Base-by-base conservation (phyloP, 1,284 basidiomycete species). In the Puccinia polysora region DNA sequence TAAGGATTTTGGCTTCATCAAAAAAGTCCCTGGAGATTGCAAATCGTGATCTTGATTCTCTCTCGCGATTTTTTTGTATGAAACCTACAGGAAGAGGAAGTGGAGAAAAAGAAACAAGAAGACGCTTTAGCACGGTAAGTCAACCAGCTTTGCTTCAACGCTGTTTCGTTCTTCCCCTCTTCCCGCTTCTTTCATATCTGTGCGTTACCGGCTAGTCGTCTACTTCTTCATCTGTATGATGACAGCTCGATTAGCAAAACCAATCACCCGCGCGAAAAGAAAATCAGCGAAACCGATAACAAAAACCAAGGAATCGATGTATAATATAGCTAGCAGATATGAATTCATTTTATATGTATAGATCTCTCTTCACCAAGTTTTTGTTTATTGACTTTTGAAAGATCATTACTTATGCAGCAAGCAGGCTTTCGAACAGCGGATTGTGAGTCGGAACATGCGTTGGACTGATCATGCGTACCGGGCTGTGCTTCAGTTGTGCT, bases 101-200 rank as follows among this genome's bases (percentile, higher is more conserved):
- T 69, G 32, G 65, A 69, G 34, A 69, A 69, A 32, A 69, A 69
- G 55, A 69, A 69, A 59, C 65, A 69, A 45, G 65, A 58, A 25
- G 65, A 69, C 23, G 65, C 65, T 25, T 45, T 69, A 58, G 55
- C 43, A 58, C 38, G 65, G 65, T 69, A 25, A 69, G 65, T 58
- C 12, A 14, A 10, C 18, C 10, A 38, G 18, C 6, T 34, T 32
- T 25, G 25, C 23, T 3, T 47, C 12, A 14, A 49, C 36, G 2
- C 28, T 28, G 25, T 32, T 40, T n/a, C 43, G 7, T 43, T n/a
- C 34, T 30, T 43, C 30, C 20, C 28, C 59, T 18, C 14, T 55
- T 8, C n/a, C 38, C 18, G 4, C n/a, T 25, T n/a, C 15, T 32
- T 38, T 38, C 38, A 40, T 53, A 34, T 30, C 20, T 34, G 14